A percentile compares a stretch with the other conserved stretches of the same genome.
These are phyloP conservation scores for Ramaria sp. DNA, from an alignment of 768 basidiomycete species.

Conservation along the genomic window DNA sequence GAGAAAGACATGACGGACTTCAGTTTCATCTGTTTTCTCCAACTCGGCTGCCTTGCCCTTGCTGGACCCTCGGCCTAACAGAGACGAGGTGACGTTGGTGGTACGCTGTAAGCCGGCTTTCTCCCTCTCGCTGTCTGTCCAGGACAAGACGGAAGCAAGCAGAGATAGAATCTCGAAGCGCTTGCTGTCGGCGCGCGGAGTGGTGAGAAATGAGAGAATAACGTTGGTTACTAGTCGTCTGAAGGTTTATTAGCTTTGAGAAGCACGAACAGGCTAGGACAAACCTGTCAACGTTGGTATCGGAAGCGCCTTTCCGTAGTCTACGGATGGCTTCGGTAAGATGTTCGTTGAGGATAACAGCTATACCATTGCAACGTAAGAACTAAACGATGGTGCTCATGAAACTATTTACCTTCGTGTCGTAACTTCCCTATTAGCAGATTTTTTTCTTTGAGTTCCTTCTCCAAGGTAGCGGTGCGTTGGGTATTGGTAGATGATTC, in stretches of 20 bases:
- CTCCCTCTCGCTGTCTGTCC: constrained; percentile 86
- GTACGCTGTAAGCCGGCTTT: constrained; percentile 76
- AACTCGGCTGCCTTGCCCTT: constrained; percentile 39
- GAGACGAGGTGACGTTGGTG: constrained; percentile 15
- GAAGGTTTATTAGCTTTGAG: neutral
- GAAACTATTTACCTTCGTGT: constrained; percentile 66
- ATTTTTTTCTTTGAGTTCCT: constrained; percentile 92
- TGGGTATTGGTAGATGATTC: constrained; percentile 58
- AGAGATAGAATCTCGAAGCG: constrained; percentile 94
- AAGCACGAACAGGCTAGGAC: constrained; percentile 6
- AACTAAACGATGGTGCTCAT: neutral
- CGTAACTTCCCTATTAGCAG: constrained; percentile 90
- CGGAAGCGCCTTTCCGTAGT: constrained; percentile 71
- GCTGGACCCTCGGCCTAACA: constrained; percentile 24
- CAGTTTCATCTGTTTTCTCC: constrained; percentile 76
- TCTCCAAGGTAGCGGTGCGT: constrained; percentile 64
- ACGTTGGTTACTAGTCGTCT: constrained; percentile 90
- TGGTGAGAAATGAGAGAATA: constrained; percentile 78
- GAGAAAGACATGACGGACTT: constrained; percentile 34
- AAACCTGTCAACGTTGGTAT: constrained; percentile 74
- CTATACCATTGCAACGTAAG: constrained; percentile 28
- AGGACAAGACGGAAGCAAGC: constrained; percentile 80
- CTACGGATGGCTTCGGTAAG: constrained; percentile 96
- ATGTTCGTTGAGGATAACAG: constrained; percentile 95
- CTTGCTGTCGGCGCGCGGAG: constrained; percentile 86